Base-by-base conservation (phyloP, 176 grass and related monocot genomes). In the Saccharum spontaneum region DNA sequence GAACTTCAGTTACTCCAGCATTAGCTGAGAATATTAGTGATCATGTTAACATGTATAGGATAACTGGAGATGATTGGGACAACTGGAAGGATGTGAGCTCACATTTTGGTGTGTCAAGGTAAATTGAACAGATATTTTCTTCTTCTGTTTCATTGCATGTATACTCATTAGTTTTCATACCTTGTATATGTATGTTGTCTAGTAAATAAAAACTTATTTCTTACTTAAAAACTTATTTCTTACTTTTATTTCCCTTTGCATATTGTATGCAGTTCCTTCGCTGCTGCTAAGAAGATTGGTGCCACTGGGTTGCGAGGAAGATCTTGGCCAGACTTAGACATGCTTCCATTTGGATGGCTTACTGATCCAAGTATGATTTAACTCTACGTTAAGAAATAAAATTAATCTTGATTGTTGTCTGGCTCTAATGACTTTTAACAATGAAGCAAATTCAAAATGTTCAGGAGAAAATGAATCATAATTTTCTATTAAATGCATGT, bases 251-350 rank as follows among this genome's bases (percentile, higher is more conserved):
- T 71, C 15, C 64, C 70, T 67, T 83, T 73, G 45, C 64, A 75
- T 84, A 78, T 84, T 84, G 24, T 78, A 50, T 20, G 50, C 72
- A 97, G 92, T 78, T 88, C 94, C 55, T 93, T 98, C 36, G 85
- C 92, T 83, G 64, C 90, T 86, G 89, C 78, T 1, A 91, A 91
- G 66, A 93, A 90, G 82, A 93, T 93, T 23, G 95, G 95, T 63
- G 87, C 95, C 80, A 68, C 48, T 14, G 95, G 95, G 36, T 90
- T 93, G 57, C 91, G 59, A 30, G 92, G 95, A 86, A 93, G 85
- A 71, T 98, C 95, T 46, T 98, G 95, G 92, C 95, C 95, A 50
- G 92, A 98, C 80, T 95, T 98, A 49, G 95, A 95, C 77, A 98
- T 98, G 95, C 90, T 98, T 46, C 95, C 95, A 38, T 90, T 98